Base-by-base conservation (phyloP, 1,284 basidiomycete species). In the Lentinus polychrous region DNA sequence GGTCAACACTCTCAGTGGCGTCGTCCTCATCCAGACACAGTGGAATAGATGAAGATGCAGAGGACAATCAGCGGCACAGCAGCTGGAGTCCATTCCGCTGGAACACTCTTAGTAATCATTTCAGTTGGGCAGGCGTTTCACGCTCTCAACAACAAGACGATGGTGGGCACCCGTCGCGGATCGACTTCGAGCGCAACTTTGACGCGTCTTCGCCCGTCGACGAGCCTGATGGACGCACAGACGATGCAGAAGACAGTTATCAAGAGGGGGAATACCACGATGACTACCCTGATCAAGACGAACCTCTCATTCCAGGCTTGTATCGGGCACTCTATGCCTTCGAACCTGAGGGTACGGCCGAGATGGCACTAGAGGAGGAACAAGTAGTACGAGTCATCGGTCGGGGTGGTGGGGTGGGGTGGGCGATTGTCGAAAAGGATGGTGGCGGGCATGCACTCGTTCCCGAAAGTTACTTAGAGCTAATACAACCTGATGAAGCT, bases 321-420 rank as follows among this genome's bases (percentile, higher is more conserved):
- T 89, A 89, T 57, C 77, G 81, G 7, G 85, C 86, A 8, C 14
- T 86, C 58, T 89, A 83, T 53, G 70, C 77, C 2, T 88, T 89
- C 55, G 77, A 81, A 44, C 74, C 84, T 0, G 84, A 87, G 57
- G 85, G 84, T 1, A 79, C 76, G 15, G 81, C 85, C 20, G 86
- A 89, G 74, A 86, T 88, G 83, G 72, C 70, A 40, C 62, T 89
- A 42, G 76, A 72, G 52, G 84, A 89, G 64, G 85, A 82, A 48
- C 83, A 88, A 65, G 55, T 83, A 37, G 79, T 89, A 14, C 68
- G 69, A 2, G 81, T 87, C 31, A 64, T 87, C 1, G 83, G 83
- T 1, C 61, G 83, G 40, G 84, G 85, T 1, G 85, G 84, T 0
- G 85, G 83, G 0, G 79, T 83, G 2, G 85, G 86, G 0, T 86